These are phyloP conservation scores for Fusarium humuli DNA, from an alignment of 2,329 filamentous ascomycete genomes.

Conservation along the genomic window DNA sequence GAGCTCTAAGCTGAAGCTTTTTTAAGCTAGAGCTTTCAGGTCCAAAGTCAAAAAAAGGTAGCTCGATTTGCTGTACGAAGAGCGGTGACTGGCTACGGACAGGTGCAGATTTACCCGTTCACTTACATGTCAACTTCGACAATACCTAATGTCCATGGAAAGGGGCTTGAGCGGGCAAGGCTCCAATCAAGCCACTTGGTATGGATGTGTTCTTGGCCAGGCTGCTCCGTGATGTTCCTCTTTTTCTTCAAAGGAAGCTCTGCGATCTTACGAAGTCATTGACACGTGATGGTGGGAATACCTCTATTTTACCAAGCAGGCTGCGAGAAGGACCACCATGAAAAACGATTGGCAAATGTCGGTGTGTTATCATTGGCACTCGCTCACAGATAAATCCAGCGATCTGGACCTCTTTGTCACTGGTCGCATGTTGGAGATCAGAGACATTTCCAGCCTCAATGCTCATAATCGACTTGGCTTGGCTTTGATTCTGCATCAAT, in stretches of 20 bases:
- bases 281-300: slow-evolving; percentile 35
- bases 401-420: slow-evolving; percentile 30
- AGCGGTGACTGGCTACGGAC: slow-evolving; percentile 27
- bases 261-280: neutral
- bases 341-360: slow-evolving; percentile 43
- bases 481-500: neutral
- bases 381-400: slow-evolving; percentile 27
- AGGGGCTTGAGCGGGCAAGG: neutral
- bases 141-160: slow-evolving; percentile 13
- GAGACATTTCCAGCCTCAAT: slow-evolving; percentile 38
- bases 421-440: slow-evolving; percentile 18
- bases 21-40: slow-evolving; percentile 19
- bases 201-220: neutral
- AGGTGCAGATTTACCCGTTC: slow-evolving; percentile 12
- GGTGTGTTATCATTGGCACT: slow-evolving; percentile 40
- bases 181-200: neutral
- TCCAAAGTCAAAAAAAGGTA: slow-evolving; percentile 22
- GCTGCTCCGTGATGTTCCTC: neutral
- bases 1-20: slow-evolving; percentile 18
- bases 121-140: slow-evolving; percentile 22
- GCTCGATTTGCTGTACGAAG: slow-evolving; percentile 27
- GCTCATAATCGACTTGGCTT: slow-evolving; percentile 11
- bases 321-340: slow-evolving; percentile 14
- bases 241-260: neutral
- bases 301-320: slow-evolving; percentile 29